phyloP scores from a whole-genome alignment of 768 basidiomycete genomes.

The Russula sp. region DNA sequence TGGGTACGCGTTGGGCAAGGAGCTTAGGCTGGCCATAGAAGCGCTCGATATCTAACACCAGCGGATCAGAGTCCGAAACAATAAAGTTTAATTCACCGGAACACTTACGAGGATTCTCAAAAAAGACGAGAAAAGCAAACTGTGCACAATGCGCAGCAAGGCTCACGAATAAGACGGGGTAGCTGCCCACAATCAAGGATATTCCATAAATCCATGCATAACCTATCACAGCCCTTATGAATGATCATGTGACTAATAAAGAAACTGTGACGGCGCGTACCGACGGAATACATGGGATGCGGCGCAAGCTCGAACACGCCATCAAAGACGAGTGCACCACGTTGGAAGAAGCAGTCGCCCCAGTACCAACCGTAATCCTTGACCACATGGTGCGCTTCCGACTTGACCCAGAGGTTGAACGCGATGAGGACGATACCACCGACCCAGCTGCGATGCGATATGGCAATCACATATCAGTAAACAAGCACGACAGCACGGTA shows the following conservation, averaged over 20 bases:
- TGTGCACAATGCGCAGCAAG: constrained; percentile 94
- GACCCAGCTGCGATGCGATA: constrained; percentile 60
- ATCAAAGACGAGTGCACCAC: constrained; percentile 92
- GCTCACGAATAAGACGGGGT: constrained; percentile 87
- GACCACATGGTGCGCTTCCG: constrained; percentile 94
- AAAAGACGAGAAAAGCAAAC: constrained; percentile 92
- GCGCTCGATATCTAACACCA: constrained; percentile 82
- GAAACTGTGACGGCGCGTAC: constrained; percentile 37
- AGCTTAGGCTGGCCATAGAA: constrained; percentile 91
- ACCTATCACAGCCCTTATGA: constrained; percentile 44
- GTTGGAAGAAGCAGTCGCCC: constrained; percentile 91
- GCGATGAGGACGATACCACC: constrained; percentile 80
- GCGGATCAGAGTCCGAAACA: neutral
- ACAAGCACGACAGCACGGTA: neutral
- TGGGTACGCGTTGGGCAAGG: constrained; percentile 78
- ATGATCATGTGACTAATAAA: constrained; percentile 1
- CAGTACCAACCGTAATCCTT: constrained; percentile 99
- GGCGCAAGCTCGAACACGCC: constrained; percentile 95
- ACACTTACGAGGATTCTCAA: constrained; percentile 92
- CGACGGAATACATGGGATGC: constrained; percentile 95
- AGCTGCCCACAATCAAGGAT: constrained; percentile 85
- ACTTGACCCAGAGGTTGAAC: constrained; percentile 99
- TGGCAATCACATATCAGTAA: constrained; percentile 15
- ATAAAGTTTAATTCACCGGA: neutral
- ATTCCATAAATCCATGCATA: constrained; percentile 98